Evolutionary conservation across 495 filamentous ascomycete species (phyloP).

Genomic region (Hyaloscypha finlandica): DNA sequence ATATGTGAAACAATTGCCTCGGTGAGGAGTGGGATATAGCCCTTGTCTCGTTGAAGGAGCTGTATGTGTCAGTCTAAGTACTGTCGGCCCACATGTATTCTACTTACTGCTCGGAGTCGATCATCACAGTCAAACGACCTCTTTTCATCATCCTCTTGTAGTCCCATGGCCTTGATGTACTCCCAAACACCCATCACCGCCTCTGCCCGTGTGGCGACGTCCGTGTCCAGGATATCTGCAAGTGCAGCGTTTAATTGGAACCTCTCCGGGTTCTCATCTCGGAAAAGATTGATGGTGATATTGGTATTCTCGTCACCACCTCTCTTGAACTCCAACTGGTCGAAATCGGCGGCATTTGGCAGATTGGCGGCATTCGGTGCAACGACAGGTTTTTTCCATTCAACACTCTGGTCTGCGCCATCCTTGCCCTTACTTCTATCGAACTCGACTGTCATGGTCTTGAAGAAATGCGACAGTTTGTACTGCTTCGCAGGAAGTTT

Average conservation of each 20-base stretch:
- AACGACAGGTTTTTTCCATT: slow-evolving; percentile 72
- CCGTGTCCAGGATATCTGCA: slow-evolving; percentile 82
- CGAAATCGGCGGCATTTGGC: slow-evolving; percentile 71
- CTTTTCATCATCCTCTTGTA: slow-evolving; percentile 94
- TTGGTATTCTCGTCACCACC: slow-evolving; percentile 91
- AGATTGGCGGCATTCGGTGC: slow-evolving; percentile 52
- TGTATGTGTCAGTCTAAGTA: slow-evolving; percentile 37
- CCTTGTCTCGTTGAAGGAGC: slow-evolving; percentile 76
- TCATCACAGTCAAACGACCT: slow-evolving; percentile 88
- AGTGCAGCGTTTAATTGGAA: slow-evolving; percentile 76
- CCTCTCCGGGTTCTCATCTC: slow-evolving; percentile 84
- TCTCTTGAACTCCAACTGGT: slow-evolving; percentile 87
- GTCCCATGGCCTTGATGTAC: slow-evolving; percentile 81
- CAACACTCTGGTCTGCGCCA: slow-evolving; percentile 58
- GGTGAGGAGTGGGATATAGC: slow-evolving; percentile 88
- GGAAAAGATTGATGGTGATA: slow-evolving; percentile 81
- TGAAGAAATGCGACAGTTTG: slow-evolving; percentile 91
- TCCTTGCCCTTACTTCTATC: slow-evolving; percentile 58
- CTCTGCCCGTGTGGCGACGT: slow-evolving; percentile 82
- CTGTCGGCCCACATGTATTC: background rate
- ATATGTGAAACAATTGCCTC: slow-evolving; percentile 76
- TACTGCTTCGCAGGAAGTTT: slow-evolving; percentile 41
- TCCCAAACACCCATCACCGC: slow-evolving; percentile 92
- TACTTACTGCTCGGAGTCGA: slow-evolving; percentile 69
- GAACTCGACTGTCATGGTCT: slow-evolving; percentile 84